Evolutionary conservation across 768 basidiomycete species (phyloP), one percentile per base, ranked within the genome.

Genomic region (Pleurotus citrinopileatus): DNA sequence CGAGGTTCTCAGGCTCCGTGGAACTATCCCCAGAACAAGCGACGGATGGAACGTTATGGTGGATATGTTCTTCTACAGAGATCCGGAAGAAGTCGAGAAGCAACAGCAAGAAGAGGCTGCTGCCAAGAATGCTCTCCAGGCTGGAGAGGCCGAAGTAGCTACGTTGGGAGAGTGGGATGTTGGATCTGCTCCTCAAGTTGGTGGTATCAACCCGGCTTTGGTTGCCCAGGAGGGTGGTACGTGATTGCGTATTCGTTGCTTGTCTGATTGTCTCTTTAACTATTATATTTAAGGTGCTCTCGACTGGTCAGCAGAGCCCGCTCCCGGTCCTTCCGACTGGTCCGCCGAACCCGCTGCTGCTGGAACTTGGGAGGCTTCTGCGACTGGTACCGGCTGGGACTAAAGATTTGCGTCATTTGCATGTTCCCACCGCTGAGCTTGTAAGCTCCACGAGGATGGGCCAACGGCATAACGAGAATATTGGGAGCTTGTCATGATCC

Each of bases 51-150:
- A 87, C 70, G 89, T 97, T 72, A 97, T 98, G 92, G 94, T 95
- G 61, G 95, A 96, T 73, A 89, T 96, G 88, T 95, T 95, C 89
- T 94, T 98, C 87, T 98, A 98, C 85, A 91, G 96, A 66, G 96
- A 98, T 76, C 94, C 96, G 57, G 95, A 99, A 71, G 97, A 99
- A 75, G 91, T 98, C 63, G 95, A 98, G 84, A 92, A 90, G 75
- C 96, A 98, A 76, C 91, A 94, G 68, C 87, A 91, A 67, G 95
- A 94, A 69, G 93, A 92, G 70, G 91, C 91, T 23, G 84, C 88
- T 59, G 91, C 91, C 63, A 94, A 94, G 74, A 78, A 82, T 59
- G 79, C 82, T 57, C 83, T 81, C 47, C 83, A 77, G 52, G 72
- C 70, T 53, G 70, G 67, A 46, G 78, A 74, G 52, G 82, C 66